Conservation (phyloP, 495 filamentous ascomycete genomes). For the Bryoglossum gracile region DNA sequence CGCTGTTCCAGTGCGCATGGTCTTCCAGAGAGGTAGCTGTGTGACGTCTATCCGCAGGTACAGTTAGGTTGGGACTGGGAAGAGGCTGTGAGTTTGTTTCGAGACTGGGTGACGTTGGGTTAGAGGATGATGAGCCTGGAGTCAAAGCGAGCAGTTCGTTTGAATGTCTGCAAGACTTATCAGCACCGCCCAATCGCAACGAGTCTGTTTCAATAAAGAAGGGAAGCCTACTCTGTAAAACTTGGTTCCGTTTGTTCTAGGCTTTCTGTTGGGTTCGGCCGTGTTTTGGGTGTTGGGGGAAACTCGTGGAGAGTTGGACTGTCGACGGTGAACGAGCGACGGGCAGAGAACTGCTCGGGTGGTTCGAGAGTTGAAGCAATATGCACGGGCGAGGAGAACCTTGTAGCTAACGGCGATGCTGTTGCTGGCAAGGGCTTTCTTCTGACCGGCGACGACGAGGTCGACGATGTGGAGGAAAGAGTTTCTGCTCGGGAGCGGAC, state of each 20-base stretch:
- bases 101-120: conserved; percentile 7
- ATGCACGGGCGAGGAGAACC: conserved; percentile 41
- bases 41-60: conserved; percentile 14
- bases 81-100: conserved; percentile 5
- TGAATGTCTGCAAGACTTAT: conserved; percentile 15
- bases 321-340: conserved; percentile 45
- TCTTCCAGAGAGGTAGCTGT: conserved; percentile 1
- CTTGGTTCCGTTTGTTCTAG: not conserved
- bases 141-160: conserved; percentile 18
- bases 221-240: conserved; percentile 11
- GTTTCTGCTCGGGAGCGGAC: conserved; percentile 14
- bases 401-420: conserved; percentile 41
- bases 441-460: conserved; percentile 31
- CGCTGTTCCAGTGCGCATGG: conserved; percentile 21
- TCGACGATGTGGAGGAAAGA: conserved; percentile 15
- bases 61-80: conserved; percentile 12
- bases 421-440: conserved; percentile 48
- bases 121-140: conserved; percentile 5
- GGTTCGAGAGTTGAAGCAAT: conserved; percentile 31
- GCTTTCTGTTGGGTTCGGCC: conserved; percentile 8
- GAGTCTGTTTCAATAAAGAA: conserved; percentile 10
- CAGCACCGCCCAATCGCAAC: conserved; percentile 14
- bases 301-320: conserved; percentile 53
- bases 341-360: conserved; percentile 41
- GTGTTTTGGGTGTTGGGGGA: conserved; percentile 24